Base-by-base conservation (phyloP, 148 eudicot species). In the Persicaria tinctoria region DNA sequence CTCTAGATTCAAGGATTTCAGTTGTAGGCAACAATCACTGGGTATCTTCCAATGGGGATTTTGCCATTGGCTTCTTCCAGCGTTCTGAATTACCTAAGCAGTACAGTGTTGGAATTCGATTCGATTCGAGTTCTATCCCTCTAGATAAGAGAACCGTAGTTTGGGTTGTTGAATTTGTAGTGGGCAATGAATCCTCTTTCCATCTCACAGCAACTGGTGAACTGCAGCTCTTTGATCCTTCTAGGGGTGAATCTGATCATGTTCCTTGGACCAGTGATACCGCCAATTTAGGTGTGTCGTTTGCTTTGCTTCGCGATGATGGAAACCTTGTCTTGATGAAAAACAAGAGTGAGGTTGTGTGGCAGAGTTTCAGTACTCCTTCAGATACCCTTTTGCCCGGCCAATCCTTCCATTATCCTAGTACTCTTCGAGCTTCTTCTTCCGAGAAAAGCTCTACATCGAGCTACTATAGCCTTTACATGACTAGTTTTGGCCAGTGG, bases 291-390 rank as follows among this genome's bases (percentile, higher is more conserved):
- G 81, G 86, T 46, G 90, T 81, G 78, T 77, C 79, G 57, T 87
- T 85, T 16, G 93, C 89, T 13, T 51, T 81, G 49, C 85, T 89
- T 16, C 86, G 66, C 7, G 83, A 89, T 72, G 80, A 75, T 74
- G 93, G 93, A 8, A 89, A 89, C 72, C 51, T 89, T 13, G 86
- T 89, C 53, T 84, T 89, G 44, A 46, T 82, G 72, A 81, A 84
- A 54, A 71, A 16, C 66, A 78, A 82, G 50, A 71, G 77, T 38
- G 84, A 79, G 32, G 41, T 81, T 62, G 82, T 85, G 47, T 89
- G 93, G 93, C 90, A 89, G 80, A 89, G 93, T 76, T 89, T 89
- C 41, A 85, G 83, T 47, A 82, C 78, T 41, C 93, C 93, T 54
- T 81, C 87, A 11, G 89, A 89, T 77, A 87, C 90, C 13, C 86